Evolutionary conservation across 306 rosid species (phyloP), one percentile per base, ranked within the genome.

Genomic region (Herpetospermum pedunculosum): DNA sequence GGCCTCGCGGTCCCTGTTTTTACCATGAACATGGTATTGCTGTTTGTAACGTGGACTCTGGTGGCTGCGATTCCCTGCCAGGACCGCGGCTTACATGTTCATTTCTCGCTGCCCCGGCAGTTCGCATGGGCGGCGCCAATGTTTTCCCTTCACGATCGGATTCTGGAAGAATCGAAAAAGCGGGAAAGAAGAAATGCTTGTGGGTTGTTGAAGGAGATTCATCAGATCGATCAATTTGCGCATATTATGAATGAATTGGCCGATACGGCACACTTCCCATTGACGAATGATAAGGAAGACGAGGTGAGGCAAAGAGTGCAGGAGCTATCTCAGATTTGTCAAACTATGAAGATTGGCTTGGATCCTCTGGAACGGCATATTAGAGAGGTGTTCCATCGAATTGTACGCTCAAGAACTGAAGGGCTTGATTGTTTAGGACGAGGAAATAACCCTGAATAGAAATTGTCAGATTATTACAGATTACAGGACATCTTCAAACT

Each of bases 1-100:
- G 84, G 96, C 60, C 87, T 94, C 55, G 90, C 89, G 0, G 77
- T 85, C 67, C 76, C 87, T 19, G 88, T 94, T 57, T 89, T 86
- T 70, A 88, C 96, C 21, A 91, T 91, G 89, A 89, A 85, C 75
- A 86, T 75, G 62, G 83, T 94, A 55, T 88, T 94, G 44, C 73
- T 88, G 53, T 84, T 94, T 78, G 96, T 88, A 37, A 79, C 87
- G 76, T 94, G 95, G 85, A 77, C 82, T 65, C 88, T 94, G 32
- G 97, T 91, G 55, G 98, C 98, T 15, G 96, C 98, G 44, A 82
- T 94, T 72, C 98, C 97, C 9, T 94, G 98, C 74, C 98, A 94
- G 75, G 97, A 94, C 73, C 83, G 95, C 47, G 88, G 97, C 53
- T 74, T 91, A 26, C 84, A 76, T 72, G 84, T 85, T 76, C 96